Percentiles rank a stretch among this genome's conserved stretches.
phyloP scores from a whole-genome alignment of 768 basidiomycete species.

The Phallus indusiatus region DNA sequence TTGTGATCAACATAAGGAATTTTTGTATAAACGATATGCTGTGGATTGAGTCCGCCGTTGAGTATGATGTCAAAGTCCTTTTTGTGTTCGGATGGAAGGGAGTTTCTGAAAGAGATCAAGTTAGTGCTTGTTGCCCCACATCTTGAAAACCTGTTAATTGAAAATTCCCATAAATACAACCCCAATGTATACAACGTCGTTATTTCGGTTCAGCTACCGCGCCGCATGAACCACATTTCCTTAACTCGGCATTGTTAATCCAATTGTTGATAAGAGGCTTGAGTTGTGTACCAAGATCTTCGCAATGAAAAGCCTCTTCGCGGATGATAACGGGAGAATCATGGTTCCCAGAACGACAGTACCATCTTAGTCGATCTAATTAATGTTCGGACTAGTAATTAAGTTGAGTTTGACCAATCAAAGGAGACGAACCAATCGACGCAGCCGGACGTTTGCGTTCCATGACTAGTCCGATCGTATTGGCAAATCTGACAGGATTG shows the following conservation, averaged over 20 bases:
- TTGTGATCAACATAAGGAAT: too few species aligned
- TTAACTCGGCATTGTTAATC: constrained; percentile 62
- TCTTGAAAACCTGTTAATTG: too few species aligned
- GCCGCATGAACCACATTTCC: constrained; percentile 70
- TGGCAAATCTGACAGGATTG: constrained; percentile 87
- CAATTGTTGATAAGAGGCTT: constrained; percentile 85
- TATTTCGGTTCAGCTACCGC: constrained; percentile 48
- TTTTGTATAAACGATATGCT: too few species aligned
- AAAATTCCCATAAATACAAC: too few species aligned
- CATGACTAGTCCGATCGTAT: constrained; percentile 82
- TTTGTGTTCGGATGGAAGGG: background rate
- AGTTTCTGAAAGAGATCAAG: background rate
- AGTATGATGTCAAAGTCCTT: too few species aligned
- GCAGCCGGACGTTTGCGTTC: constrained; percentile 75
- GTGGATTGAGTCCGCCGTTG: too few species aligned
- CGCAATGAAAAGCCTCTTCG: constrained; percentile 81
- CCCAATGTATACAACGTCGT: too few species aligned
- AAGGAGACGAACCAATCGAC: constrained; percentile 78
- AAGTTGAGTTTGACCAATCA: too few species aligned
- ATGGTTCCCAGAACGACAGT: constrained; percentile 63
- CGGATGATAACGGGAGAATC: constrained; percentile 61
- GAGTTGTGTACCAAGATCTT: constrained; percentile 86
- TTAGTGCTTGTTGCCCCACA: too few species aligned
- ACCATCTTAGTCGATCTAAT: constrained; percentile 87
- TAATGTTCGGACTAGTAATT: background rate